Percentiles rank a stretch among this genome's conserved stretches.
Evolutionary conservation across 257 asterid genomes (phyloP).

Genomic region (Hygrophila difformis): DNA sequence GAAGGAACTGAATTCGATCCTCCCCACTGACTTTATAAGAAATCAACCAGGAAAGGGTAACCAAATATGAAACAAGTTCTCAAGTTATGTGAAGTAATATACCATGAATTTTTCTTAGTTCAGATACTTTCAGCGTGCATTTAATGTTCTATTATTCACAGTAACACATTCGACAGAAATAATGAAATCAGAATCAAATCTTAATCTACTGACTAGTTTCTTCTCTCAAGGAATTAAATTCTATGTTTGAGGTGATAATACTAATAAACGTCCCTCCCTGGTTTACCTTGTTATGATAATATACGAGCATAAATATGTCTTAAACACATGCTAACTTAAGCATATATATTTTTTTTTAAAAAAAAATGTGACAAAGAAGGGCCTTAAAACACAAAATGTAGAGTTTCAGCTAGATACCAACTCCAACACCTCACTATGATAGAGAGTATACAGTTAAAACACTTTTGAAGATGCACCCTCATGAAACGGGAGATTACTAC

Average conservation of each 20-base stretch:
- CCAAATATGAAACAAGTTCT: too few relatives aligned
- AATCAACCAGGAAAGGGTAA: too few relatives aligned
- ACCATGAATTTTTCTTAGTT: too few relatives aligned
- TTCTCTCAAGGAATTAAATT: background rate
- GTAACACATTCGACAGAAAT: background rate
- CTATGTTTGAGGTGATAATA: conserved; percentile 3
- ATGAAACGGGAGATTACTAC: background rate
- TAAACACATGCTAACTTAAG: background rate
- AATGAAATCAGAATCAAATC: background rate
- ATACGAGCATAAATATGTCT: background rate
- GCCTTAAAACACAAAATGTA: background rate
- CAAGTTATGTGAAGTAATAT: too few relatives aligned
- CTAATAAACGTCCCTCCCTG: background rate
- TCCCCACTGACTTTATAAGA: conserved; percentile 77
- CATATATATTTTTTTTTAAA: background rate
- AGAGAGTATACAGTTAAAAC: background rate
- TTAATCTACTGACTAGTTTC: background rate
- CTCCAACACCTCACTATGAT: background rate
- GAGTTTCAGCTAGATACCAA: too few relatives aligned
- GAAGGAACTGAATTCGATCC: conserved; percentile 85
- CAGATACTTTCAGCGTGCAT: background rate
- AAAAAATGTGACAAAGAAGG: background rate
- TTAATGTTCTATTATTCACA: background rate
- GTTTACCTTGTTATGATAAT: background rate
- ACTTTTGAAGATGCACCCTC: background rate